Percentiles rank a stretch among this genome's conserved stretches.
Evolutionary conservation across 257 asterid species (phyloP).

Genomic region (Lithospermum erythrorhizon): DNA sequence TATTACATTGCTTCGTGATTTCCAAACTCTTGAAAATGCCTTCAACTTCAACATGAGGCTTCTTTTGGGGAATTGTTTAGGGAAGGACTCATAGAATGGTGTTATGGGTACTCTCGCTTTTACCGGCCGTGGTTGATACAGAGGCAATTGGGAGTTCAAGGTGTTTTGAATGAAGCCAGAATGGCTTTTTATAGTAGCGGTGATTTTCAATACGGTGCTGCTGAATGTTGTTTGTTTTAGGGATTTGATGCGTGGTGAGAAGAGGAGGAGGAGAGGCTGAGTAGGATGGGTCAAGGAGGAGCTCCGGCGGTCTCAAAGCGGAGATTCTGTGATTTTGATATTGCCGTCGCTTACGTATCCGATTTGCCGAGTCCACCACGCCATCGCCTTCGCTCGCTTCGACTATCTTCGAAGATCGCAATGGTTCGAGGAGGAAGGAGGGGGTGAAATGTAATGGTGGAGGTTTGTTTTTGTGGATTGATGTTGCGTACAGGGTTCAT

Average conservation of each 20-base stretch:
- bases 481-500: conserved; percentile 44
- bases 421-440: conserved; percentile 29
- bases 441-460: conserved; percentile 35
- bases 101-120: conserved; percentile 41
- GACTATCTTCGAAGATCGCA: conserved; percentile 58
- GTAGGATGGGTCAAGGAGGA: conserved; percentile 57
- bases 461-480: conserved; percentile 64
- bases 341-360: conserved; percentile 23
- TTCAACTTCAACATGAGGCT: no score
- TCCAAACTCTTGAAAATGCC: no score
- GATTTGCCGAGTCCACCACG: conserved; percentile 59
- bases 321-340: conserved; percentile 48
- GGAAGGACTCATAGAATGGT: neutral
- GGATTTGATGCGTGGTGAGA: conserved; percentile 36
- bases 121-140: conserved; percentile 73
- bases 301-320: conserved; percentile 55
- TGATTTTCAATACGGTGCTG: conserved; percentile 41
- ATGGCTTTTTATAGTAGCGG: conserved; percentile 38
- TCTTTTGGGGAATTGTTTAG: conserved; percentile 48
- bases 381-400: conserved; percentile 52
- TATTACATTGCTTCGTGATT: no score
- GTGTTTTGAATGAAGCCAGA: conserved; percentile 70
- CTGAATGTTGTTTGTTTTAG: conserved; percentile 53
- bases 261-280: conserved; percentile 40
- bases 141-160: conserved; percentile 76